Evolutionary conservation across 148 eudicot species (phyloP), one percentile per base, ranked within the genome.

Genomic region (Spergularia bocconei): DNA sequence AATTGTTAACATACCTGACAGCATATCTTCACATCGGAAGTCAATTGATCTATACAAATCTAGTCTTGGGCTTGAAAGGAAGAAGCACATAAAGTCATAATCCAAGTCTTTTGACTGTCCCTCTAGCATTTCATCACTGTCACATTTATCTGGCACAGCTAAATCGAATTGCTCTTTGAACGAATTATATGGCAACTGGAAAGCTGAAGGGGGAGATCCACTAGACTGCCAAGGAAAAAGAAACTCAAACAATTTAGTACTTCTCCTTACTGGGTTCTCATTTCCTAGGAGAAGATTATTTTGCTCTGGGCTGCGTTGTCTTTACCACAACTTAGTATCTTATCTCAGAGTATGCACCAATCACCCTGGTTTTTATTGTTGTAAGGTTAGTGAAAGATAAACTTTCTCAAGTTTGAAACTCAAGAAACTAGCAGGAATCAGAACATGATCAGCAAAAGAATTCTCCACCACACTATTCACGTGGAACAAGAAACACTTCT

Each of bases 11-110:
- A 66, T 78, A 92, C 97, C 97, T 86, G 88, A 86, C 79, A 94
- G 80, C 98, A 94, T 94, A 77, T 88, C 93, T 88, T 94, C 98
- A 74, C 98, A 94, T 13, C 98, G 93, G 52, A 86, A 81, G 80
- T 94, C 98, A 76, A 94, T 90, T 79, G 88, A 89, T 86, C 87
- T 86, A 73, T 94, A 94, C 71, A 94, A 88, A 76, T 92, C 90
- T 52, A 84, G 51, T 81, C 98, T 86, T 67, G 81, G 87, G 78
- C 86, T 88, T 76, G 98, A 82, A 73, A 94, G 92, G 84, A 94
- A 94, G 83, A 87, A 89, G 76, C 98, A 94, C 67, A 78, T 54
- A 80, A 94, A 94, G 15, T 94, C 91, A 66, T 90, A 90, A 73
- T 92, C 98, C 84, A 94, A 82, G 62, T 91, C 86, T 75, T 74